phyloP scores from a whole-genome alignment of 345 rosid genomes.

The Pistacia vera region DNA sequence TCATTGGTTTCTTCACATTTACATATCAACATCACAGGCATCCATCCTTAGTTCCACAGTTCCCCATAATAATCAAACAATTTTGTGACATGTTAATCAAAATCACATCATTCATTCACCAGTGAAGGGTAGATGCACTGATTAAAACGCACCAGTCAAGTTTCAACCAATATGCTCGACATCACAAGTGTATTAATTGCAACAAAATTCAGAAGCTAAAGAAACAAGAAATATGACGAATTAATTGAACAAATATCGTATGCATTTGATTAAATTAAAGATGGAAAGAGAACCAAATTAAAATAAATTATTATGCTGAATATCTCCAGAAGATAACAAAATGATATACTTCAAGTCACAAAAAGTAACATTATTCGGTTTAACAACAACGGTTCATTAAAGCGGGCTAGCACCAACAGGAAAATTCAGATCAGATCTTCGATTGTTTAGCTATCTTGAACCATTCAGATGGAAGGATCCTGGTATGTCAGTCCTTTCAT shows the following conservation, averaged over 20 bases:
- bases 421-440: slow-evolving; percentile 19
- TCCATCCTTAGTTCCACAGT: background rate
- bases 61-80: background rate
- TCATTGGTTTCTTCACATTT: background rate
- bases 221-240: background rate
- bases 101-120: background rate
- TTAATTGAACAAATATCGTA: background rate
- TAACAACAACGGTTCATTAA: background rate
- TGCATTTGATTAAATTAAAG: background rate
- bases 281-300: background rate
- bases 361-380: slow-evolving; percentile 22
- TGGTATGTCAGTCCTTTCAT: slow-evolving; percentile 25
- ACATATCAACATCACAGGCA: background rate
- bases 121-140: background rate
- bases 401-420: slow-evolving; percentile 1
- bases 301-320: background rate
- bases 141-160: background rate
- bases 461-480: slow-evolving; percentile 41
- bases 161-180: background rate
- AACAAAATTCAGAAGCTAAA: background rate
- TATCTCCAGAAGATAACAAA: background rate
- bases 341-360: background rate
- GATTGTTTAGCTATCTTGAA: slow-evolving; percentile 30
- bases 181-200: background rate
- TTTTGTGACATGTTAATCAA: background rate